These are phyloP conservation scores for Fusarium sp. DNA, from an alignment of 2,329 filamentous ascomycete species.

Conservation along the genomic window DNA sequence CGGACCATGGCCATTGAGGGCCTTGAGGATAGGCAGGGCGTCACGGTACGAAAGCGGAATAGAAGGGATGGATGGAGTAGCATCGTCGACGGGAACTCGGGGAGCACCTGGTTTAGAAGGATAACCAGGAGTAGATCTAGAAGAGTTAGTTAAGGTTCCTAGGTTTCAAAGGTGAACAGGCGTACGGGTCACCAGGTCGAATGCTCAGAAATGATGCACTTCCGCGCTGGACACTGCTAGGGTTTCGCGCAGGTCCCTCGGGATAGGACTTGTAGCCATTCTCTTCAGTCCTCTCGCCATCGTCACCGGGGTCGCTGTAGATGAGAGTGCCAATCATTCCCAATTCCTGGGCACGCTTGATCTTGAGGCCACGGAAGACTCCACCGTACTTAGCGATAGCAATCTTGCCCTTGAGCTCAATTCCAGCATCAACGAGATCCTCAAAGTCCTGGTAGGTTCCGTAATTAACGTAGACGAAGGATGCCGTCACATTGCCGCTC, in stretches of 20 bases:
- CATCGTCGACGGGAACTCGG: constrained; percentile 77
- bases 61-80: constrained; percentile 89
- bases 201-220: constrained; percentile 86
- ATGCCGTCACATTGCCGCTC: constrained; percentile 89
- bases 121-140: constrained; percentile 88
- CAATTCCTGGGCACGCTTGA: constrained; percentile 92
- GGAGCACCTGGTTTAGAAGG: constrained; percentile 92
- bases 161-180: constrained; percentile 17
- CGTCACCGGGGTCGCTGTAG: constrained; percentile 91
- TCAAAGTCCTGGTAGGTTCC: constrained; percentile 90
- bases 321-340: constrained; percentile 90
- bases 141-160: constrained; percentile 24
- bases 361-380: constrained; percentile 91
- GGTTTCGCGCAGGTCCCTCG: constrained; percentile 87
- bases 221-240: constrained; percentile 90
- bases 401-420: constrained; percentile 87
- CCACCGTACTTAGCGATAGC: constrained; percentile 88
- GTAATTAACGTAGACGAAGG: constrained; percentile 92
- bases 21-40: constrained; percentile 88
- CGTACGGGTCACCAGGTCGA: constrained; percentile 77
- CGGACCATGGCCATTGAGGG: constrained; percentile 90
- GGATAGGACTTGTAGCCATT: constrained; percentile 88
- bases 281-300: constrained; percentile 84
- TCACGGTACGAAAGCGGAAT: constrained; percentile 92
- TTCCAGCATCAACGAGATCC: constrained; percentile 81